Evolutionary conservation across 75 land plant genomes (phyloP).

Genomic region (Ceratopteris richardii): DNA sequence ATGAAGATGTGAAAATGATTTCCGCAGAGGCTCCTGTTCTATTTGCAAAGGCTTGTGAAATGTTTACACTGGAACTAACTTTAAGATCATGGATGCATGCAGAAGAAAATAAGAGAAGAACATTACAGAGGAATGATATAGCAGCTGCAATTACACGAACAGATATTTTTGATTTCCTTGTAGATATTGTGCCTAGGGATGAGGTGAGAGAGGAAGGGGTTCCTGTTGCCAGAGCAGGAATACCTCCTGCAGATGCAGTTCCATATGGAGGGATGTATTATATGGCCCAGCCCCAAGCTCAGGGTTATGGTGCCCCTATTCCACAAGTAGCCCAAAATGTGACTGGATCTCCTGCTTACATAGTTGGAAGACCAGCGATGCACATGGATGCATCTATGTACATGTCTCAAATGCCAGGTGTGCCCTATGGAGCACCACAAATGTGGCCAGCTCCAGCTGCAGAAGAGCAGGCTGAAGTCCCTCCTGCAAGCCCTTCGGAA

Average conservation of each 20-base stretch:
- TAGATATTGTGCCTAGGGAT: conserved; percentile 68
- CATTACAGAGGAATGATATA: conserved; percentile 79
- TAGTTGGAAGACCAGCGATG: background rate
- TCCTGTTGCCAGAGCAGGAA: conserved; percentile 25
- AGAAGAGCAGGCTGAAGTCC: conserved; percentile 1
- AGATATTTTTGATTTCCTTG: conserved; percentile 65
- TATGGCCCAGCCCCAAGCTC: conserved; percentile 19
- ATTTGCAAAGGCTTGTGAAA: conserved; percentile 81
- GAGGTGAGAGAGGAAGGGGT: conserved; percentile 56
- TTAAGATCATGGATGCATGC: conserved; percentile 76
- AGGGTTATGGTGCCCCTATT: background rate
- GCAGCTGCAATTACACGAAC: conserved; percentile 76
- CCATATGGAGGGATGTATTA: conserved; percentile 56
- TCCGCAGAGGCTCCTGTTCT: conserved; percentile 75
- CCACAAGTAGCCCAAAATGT: background rate
- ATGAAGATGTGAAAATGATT: conserved; percentile 76
- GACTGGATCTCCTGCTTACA: conserved; percentile 1
- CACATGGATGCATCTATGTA: conserved; percentile 4
- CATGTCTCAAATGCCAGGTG: background rate
- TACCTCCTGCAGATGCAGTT: conserved; percentile 47
- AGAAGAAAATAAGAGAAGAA: conserved; percentile 76
- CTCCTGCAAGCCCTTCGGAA: conserved; percentile 1
- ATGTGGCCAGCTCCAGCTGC: conserved; percentile 5
- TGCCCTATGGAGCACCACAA: background rate
- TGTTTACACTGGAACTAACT: conserved; percentile 70